These are phyloP conservation scores for Cladophialophora carrionii DNA, from an alignment of 2,329 filamentous ascomycete genomes.

Conservation along the genomic window DNA sequence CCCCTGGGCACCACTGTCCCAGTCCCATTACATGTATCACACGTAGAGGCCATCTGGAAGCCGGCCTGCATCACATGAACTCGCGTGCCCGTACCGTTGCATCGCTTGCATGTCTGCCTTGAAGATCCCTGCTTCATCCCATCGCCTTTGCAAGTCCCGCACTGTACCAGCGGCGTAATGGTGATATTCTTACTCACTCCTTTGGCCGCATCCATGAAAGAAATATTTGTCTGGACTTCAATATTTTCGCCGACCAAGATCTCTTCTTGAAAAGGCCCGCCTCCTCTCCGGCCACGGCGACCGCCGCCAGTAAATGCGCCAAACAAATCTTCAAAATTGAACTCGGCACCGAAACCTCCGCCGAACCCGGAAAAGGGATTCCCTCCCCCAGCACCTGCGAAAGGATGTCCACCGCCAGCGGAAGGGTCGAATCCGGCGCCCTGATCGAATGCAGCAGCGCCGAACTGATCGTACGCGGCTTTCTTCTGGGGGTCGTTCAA, in stretches of 20 bases:
- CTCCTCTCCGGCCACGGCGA: constrained; percentile 56
- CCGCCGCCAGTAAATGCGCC: constrained; percentile 73
- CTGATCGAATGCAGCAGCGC: constrained; percentile 72
- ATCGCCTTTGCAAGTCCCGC: constrained; percentile 78
- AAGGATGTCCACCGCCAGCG: constrained; percentile 62
- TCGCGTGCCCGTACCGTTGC: constrained; percentile 81
- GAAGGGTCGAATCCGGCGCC: constrained; percentile 77
- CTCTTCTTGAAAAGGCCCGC: constrained; percentile 75
- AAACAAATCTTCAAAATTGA: constrained; percentile 97
- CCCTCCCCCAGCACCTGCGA: constrained; percentile 59
- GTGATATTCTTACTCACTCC: constrained; percentile 85
- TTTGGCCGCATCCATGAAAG: constrained; percentile 94
- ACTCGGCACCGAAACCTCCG: constrained; percentile 73
- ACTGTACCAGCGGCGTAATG: constrained; percentile 79
- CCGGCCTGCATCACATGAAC: constrained; percentile 89
- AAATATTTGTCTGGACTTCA: constrained; percentile 88
- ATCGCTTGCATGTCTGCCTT: constrained; percentile 73
- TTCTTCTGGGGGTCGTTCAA: constrained; percentile 91
- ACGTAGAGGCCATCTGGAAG: constrained; percentile 95
- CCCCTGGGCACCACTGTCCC: constrained; percentile 77
- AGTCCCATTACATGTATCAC: constrained; percentile 75
- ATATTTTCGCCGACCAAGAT: constrained; percentile 93
- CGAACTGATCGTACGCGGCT: constrained; percentile 88
- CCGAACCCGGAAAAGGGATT: constrained; percentile 50
- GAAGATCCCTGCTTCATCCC: constrained; percentile 82